phyloP scores from a whole-genome alignment of 208 protist genomes.

The Trypanosoma grayi region DNA sequence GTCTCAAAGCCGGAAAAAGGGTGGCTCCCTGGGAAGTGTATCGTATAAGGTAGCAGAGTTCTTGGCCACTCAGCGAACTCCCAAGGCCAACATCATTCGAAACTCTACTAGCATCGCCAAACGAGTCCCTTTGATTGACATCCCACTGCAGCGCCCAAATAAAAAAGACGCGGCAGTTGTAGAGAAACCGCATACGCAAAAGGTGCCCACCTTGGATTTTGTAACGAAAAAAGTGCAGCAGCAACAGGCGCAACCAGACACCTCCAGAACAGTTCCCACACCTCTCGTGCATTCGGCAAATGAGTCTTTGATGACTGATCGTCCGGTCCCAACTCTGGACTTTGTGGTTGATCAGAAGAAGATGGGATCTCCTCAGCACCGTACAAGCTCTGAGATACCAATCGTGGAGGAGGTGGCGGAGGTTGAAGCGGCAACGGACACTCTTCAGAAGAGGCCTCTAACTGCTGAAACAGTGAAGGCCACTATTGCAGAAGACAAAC shows the following conservation, averaged over 20 bases:
- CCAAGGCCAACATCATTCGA: slow-evolving; percentile 10
- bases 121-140: slow-evolving; percentile 65
- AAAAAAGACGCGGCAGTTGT: slow-evolving; percentile 3
- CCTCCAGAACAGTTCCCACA: background rate
- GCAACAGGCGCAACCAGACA: background rate
- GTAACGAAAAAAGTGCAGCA: slow-evolving; percentile 4
- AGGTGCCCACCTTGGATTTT: slow-evolving; percentile 21
- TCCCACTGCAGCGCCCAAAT: slow-evolving; percentile 23
- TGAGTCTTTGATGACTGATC: slow-evolving; percentile 9
- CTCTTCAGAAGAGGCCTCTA: background rate
- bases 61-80: slow-evolving; percentile 57
- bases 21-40: slow-evolving; percentile 72
- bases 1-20: slow-evolving; percentile 68
- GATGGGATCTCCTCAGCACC: background rate
- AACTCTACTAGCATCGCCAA: slow-evolving; percentile 34
- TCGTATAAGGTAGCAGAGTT: slow-evolving; percentile 87
- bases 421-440: background rate
- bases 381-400: background rate
- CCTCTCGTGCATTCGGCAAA: background rate
- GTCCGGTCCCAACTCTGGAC: slow-evolving; percentile 5
- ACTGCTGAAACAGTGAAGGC: background rate
- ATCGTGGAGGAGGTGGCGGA: background rate
- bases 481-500: slow-evolving; percentile 22
- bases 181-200: slow-evolving; percentile 9
- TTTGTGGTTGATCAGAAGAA: slow-evolving; percentile 3